A percentile compares a stretch with the other conserved stretches of the same genome.
Conservation (phyloP, 169 alveolate species). For the Theileria annulata region DNA sequence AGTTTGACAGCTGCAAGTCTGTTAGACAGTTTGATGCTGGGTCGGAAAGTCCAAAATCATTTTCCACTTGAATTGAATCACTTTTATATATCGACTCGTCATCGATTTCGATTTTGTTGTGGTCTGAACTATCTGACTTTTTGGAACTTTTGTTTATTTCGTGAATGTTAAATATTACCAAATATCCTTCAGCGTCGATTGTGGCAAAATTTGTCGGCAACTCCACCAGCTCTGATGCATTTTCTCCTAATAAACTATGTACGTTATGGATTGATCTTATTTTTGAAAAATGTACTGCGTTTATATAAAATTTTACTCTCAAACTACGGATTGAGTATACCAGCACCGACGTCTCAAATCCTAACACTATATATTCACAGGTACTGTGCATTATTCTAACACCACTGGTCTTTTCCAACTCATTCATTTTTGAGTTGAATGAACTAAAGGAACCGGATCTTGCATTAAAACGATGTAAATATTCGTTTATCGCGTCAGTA, state of each 20-base stretch:
- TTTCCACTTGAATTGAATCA: background rate
- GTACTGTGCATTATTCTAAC: conserved; percentile 26
- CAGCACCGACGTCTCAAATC: conserved; percentile 7
- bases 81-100: background rate
- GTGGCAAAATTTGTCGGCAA: conserved; percentile 34
- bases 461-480: background rate
- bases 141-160: background rate
- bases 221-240: conserved; percentile 37
- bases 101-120: background rate
- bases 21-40: background rate
- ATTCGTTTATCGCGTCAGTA: conserved; percentile 17
- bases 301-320: background rate
- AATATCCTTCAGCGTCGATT: conserved; percentile 32
- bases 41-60: background rate
- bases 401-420: background rate
- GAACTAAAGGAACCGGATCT: background rate
- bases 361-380: conserved; percentile 33
- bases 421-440: background rate
- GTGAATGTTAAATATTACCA: conserved; percentile 36
- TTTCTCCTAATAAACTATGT: conserved; percentile 22
- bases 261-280: conserved; percentile 32
- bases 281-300: conserved; percentile 24
- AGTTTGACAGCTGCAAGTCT: conserved; percentile 12
- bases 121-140: conserved; percentile 1
- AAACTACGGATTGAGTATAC: conserved; percentile 46